Conservation (phyloP, 1,284 basidiomycete genomes). For the Trichosporon sp. region DNA sequence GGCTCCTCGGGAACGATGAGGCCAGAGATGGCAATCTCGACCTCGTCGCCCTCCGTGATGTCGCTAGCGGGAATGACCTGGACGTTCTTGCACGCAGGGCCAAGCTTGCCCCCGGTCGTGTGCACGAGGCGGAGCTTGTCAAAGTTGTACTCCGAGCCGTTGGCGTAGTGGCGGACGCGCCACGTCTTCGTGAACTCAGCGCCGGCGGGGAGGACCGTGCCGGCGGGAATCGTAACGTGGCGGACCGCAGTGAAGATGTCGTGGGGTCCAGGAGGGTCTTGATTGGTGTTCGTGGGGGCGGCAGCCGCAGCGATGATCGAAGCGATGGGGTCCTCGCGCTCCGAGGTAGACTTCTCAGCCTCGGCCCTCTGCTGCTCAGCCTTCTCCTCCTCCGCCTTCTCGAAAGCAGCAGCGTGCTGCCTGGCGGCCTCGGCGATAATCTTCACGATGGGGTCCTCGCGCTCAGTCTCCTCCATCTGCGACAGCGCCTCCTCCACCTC, state of each 20-base stretch:
- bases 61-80: slow-evolving; percentile 21
- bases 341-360: neutral
- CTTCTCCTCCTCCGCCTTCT: neutral
- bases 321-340: slow-evolving; percentile 8
- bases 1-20: slow-evolving; percentile 34
- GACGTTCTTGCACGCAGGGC: slow-evolving; percentile 18
- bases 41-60: slow-evolving; percentile 32
- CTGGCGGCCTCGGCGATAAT: slow-evolving; percentile 7
- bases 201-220: slow-evolving; percentile 34
- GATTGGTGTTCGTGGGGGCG: neutral
- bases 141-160: slow-evolving; percentile 35
- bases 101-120: slow-evolving; percentile 20
- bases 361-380: neutral
- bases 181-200: slow-evolving; percentile 45
- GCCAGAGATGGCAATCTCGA: slow-evolving; percentile 31
- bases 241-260: slow-evolving; percentile 44
- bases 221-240: slow-evolving; percentile 37
- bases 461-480: neutral
- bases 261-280: slow-evolving; percentile 25
- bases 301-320: slow-evolving; percentile 4
- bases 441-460: slow-evolving; percentile 9
- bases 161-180: slow-evolving; percentile 39
- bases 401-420: neutral
- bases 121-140: slow-evolving; percentile 30
- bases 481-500: too few species aligned